Evolutionary conservation across 495 filamentous ascomycete genomes (phyloP).

Genomic region (Xylaria acuta): DNA sequence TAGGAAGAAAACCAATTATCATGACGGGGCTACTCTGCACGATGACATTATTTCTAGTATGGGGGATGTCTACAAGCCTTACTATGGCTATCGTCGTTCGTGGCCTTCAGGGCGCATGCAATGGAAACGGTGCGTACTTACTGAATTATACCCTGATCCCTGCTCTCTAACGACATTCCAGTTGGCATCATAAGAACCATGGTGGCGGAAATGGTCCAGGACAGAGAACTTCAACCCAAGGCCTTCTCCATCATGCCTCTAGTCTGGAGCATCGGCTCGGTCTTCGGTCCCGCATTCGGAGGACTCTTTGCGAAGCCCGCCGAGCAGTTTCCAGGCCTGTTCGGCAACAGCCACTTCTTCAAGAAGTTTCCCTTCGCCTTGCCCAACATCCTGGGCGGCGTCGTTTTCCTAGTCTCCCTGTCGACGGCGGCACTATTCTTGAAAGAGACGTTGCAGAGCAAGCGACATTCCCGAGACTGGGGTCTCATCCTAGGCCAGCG

Average conservation of each 20-base stretch:
- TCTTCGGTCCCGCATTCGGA: conserved; percentile 89
- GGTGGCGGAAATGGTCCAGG: conserved; percentile 78
- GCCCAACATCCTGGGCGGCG: conserved; percentile 78
- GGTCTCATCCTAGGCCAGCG: conserved; percentile 70
- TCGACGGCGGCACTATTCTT: conserved; percentile 74
- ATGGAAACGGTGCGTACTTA: conserved; percentile 63
- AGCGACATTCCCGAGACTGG: conserved; percentile 68
- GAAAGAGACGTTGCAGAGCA: conserved; percentile 75
- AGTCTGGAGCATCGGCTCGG: conserved; percentile 78
- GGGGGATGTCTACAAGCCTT: conserved; percentile 78
- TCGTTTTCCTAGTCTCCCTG: conserved; percentile 76
- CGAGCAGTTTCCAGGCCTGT: conserved; percentile 69
- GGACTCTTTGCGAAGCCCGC: conserved; percentile 83
- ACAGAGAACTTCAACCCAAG: conserved; percentile 78
- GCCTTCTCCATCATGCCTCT: conserved; percentile 88
- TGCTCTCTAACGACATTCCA: conserved; percentile 27
- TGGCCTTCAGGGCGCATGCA: conserved; percentile 68
- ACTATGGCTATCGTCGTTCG: conserved; percentile 73
- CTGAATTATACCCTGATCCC: background rate
- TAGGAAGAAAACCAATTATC: conserved; percentile 74
- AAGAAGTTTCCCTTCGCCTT: conserved; percentile 78
- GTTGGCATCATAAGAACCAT: conserved; percentile 73
- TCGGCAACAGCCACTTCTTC: conserved; percentile 70
- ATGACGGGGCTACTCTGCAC: conserved; percentile 72
- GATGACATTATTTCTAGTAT: conserved; percentile 74